These are phyloP conservation scores for Paramecium tetraurelia DNA, from an alignment of 73 alveolate genomes.

Conservation along the genomic window DNA sequence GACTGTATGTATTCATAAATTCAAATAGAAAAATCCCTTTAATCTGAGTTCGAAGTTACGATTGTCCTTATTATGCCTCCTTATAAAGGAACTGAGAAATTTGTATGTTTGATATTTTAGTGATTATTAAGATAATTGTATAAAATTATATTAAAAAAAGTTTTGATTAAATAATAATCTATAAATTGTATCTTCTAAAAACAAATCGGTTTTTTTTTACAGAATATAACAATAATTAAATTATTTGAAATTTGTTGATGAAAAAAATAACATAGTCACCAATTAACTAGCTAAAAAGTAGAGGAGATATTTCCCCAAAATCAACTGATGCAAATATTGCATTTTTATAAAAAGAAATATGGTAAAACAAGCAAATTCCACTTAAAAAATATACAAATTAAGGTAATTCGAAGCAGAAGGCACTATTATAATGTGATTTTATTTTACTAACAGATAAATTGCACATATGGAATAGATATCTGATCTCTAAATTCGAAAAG, in stretches of 20 bases:
- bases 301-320: neutral
- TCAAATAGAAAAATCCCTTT: too few species aligned
- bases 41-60: too few species aligned
- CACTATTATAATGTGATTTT: neutral
- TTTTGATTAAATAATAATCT: neutral
- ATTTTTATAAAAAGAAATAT: too few species aligned
- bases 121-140: neutral
- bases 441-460: neutral
- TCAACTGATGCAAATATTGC: neutral
- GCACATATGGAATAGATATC: neutral
- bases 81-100: neutral
- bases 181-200: neutral
- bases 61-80: neutral
- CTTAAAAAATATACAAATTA: neutral
- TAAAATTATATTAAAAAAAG: too few species aligned
- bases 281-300: neutral
- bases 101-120: neutral
- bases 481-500: neutral
- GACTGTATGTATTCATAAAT: too few species aligned
- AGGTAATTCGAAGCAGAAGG: neutral
- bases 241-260: neutral
- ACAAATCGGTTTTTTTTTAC: neutral
- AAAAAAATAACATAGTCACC: neutral
- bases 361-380: neutral
- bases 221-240: neutral